Percentiles rank a stretch among this genome's conserved stretches.
These are phyloP conservation scores for Yarrowia osloensis DNA, from an alignment of 805 yeast species.

Conservation along the genomic window DNA sequence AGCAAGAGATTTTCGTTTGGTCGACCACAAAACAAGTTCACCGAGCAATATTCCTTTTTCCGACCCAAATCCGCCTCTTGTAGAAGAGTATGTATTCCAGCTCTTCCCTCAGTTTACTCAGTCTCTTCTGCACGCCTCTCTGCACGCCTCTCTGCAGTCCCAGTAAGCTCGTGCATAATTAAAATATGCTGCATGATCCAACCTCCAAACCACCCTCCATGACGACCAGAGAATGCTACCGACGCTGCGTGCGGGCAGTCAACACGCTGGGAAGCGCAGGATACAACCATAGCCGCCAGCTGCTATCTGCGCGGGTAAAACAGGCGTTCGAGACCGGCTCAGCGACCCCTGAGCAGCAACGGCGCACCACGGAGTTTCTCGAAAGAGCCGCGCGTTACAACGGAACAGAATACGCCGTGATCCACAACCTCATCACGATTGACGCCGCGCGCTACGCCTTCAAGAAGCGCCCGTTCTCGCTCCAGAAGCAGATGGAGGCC, in stretches of 20 bases:
- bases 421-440: slow-evolving; percentile 1
- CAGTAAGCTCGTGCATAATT: no score
- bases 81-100: no score
- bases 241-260: slow-evolving; percentile 11
- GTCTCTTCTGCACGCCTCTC: no score
- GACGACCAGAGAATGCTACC: not conserved
- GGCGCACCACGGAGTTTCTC: not conserved
- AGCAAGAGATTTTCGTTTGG: no score
- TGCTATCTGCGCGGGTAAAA: not conserved
- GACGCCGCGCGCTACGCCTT: not conserved
- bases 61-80: no score
- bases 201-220: not conserved
- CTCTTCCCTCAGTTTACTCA: no score
- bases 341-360: not conserved
- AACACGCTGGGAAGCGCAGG: not conserved
- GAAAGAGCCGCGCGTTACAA: slow-evolving; percentile 10
- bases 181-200: not conserved
- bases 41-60: no score
- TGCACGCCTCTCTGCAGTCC: no score
- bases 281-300: not conserved
- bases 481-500: not conserved
- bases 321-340: not conserved
- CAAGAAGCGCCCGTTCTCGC: not conserved
- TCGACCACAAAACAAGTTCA: no score
- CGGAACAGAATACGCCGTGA: slow-evolving; percentile 3